A percentile compares a stretch with the other conserved stretches of the same genome.
These are phyloP conservation scores for Yueomyces sp. DNA, from an alignment of 805 yeast genomes.

Conservation along the genomic window DNA sequence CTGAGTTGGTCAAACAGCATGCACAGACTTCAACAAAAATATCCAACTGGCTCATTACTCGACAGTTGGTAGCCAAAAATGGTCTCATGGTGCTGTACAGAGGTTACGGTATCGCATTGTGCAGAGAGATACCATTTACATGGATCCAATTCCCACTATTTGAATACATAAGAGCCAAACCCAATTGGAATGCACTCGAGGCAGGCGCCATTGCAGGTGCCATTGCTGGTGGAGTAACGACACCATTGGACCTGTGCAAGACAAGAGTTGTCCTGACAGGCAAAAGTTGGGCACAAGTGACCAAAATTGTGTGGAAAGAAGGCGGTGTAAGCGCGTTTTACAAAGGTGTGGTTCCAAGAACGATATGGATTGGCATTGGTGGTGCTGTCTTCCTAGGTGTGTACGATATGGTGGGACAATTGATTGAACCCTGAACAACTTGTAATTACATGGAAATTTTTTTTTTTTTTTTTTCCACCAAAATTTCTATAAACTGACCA, in stretches of 20 bases:
- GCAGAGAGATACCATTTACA: constrained; percentile 95
- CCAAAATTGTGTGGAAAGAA: constrained; percentile 40
- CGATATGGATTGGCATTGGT: constrained; percentile 96
- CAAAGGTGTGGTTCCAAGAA: constrained; percentile 87
- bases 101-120: constrained; percentile 85
- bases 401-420: constrained; percentile 46
- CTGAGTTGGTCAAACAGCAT: constrained; percentile 90
- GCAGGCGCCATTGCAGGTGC: constrained; percentile 70
- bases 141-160: constrained; percentile 90
- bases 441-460: no score
- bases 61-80: constrained; percentile 45
- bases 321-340: constrained; percentile 68
- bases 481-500: no score
- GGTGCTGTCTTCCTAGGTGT: constrained; percentile 96
- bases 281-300: constrained; percentile 29
- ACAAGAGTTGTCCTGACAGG: constrained; percentile 73
- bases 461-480: no score
- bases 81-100: constrained; percentile 82
- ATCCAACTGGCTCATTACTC: constrained; percentile 56
- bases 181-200: constrained; percentile 10
- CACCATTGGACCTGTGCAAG: constrained; percentile 69
- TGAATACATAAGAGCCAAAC: constrained; percentile 32
- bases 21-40: constrained; percentile 55
- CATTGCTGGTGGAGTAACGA: constrained; percentile 66
- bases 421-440: background rate